Conservation (phyloP, 2,329 filamentous ascomycete species). For the Nemania sp. region DNA sequence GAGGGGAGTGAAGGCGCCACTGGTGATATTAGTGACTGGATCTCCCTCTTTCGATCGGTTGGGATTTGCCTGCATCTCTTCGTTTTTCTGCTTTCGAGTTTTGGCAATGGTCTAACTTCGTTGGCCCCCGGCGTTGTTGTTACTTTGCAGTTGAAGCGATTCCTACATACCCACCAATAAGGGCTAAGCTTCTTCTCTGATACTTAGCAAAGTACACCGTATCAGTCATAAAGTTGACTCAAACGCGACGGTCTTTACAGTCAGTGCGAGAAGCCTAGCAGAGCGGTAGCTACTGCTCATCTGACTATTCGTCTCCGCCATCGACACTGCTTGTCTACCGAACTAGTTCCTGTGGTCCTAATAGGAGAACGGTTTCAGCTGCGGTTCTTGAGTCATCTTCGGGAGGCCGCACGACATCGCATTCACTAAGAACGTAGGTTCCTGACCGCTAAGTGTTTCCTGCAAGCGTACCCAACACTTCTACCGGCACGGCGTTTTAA, state of each 20-base stretch:
- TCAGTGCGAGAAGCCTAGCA: slow-evolving; percentile 6
- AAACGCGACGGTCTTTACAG: slow-evolving; percentile 21
- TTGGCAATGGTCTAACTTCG: slow-evolving; percentile 13
- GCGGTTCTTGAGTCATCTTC: slow-evolving; percentile 49
- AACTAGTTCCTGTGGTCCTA: slow-evolving; percentile 38
- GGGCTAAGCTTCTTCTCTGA: slow-evolving; percentile 8
- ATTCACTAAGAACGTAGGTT: slow-evolving; percentile 50
- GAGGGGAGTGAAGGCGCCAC: slow-evolving; percentile 32
- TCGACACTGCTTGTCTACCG: slow-evolving; percentile 20
- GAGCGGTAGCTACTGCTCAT: slow-evolving; percentile 8
- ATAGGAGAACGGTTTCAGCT: slow-evolving; percentile 39
- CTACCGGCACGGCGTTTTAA: slow-evolving; percentile 35
- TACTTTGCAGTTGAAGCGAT: slow-evolving; percentile 9
- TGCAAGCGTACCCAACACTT: slow-evolving; percentile 51
- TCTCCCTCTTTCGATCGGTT: slow-evolving; percentile 31
- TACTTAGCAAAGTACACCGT: slow-evolving; percentile 20
- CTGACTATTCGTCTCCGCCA: slow-evolving; percentile 23
- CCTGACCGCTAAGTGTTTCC: slow-evolving; percentile 48
- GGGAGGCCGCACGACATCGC: slow-evolving; percentile 51
- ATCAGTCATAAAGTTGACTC: slow-evolving; percentile 17
- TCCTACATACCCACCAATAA: slow-evolving; percentile 1
- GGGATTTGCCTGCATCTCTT: slow-evolving; percentile 31
- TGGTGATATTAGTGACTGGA: slow-evolving; percentile 42
- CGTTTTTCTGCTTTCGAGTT: slow-evolving; percentile 25
- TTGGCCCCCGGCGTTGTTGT: slow-evolving; percentile 24